Percentiles rank a stretch among this genome's conserved stretches.
These are phyloP conservation scores for Cucurbita ficifolia DNA, from an alignment of 306 rosid species.

Conservation along the genomic window DNA sequence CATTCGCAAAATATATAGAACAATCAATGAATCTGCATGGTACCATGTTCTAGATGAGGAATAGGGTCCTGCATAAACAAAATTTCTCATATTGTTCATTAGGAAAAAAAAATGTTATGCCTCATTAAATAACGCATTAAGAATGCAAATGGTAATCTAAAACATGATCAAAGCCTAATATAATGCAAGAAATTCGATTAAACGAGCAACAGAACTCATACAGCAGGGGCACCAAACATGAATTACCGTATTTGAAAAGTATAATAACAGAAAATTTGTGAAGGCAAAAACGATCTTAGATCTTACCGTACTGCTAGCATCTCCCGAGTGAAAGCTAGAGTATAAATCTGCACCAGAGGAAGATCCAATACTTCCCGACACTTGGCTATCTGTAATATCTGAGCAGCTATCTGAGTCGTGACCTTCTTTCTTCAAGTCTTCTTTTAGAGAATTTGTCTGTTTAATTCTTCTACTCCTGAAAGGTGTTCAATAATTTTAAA, in stretches of 20 bases:
- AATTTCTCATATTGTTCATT: not conserved
- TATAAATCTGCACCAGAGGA: constrained; percentile 28
- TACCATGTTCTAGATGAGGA: not conserved
- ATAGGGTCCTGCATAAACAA: not conserved
- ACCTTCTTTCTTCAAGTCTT: constrained; percentile 10
- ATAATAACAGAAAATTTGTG: not conserved
- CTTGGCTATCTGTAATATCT: constrained; percentile 20
- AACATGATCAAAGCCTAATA: not conserved
- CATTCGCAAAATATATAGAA: not conserved
- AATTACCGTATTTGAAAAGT: not conserved
- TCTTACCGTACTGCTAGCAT: constrained; percentile 29
- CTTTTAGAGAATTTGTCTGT: constrained; percentile 11
- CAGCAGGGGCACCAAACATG: not conserved
- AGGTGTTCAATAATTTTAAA: not conserved
- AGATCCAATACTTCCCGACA: constrained; percentile 19
- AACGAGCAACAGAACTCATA: not conserved
- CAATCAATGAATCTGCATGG: not conserved
- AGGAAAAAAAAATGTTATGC: not conserved
- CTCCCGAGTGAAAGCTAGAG: constrained; percentile 31
- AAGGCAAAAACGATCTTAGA: constrained; percentile 7
- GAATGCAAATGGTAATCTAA: not conserved
- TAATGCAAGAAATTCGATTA: not conserved
- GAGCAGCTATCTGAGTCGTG: constrained; percentile 22
- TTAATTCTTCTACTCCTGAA: constrained; percentile 24
- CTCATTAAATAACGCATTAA: not conserved